These are phyloP conservation scores for Kodamaea kakaduensis DNA, from an alignment of 805 yeast species.

Conservation along the genomic window DNA sequence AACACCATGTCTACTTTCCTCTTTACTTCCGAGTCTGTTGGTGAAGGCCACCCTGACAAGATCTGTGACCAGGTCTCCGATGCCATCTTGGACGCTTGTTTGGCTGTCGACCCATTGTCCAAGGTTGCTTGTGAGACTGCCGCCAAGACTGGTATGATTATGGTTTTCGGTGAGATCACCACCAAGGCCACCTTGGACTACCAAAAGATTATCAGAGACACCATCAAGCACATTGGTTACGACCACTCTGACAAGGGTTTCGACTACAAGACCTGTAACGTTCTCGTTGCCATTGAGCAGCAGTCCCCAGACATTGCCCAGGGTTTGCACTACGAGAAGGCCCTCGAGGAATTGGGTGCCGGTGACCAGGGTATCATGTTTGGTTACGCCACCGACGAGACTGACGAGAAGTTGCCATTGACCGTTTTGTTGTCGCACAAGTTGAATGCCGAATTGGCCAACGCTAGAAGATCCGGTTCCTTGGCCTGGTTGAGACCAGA, in stretches of 20 bases:
- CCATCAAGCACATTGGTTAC: conserved; percentile 97
- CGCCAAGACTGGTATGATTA: conserved; percentile 97
- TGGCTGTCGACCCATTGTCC: conserved; percentile 91
- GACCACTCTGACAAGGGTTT: conserved; percentile 95
- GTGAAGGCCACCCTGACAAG: conserved; percentile 94
- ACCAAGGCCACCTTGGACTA: conserved; percentile 92
- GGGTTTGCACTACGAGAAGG: conserved; percentile 96
- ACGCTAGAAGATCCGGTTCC: conserved; percentile 94
- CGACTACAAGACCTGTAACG: conserved; percentile 99
- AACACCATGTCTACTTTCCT: conserved; percentile 36
- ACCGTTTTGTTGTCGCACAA: conserved; percentile 92
- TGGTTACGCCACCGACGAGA: conserved; percentile 98
- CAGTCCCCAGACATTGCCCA: conserved; percentile 99
- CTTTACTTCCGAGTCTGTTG: conserved; percentile 85
- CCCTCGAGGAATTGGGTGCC: conserved; percentile 95
- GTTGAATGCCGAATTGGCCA: conserved; percentile 94
- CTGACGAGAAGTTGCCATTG: conserved; percentile 95
- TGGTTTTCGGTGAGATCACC: conserved; percentile 99
- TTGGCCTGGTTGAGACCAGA: conserved; percentile 98
- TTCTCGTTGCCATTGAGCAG: conserved; percentile 97
- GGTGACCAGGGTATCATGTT: conserved; percentile 99
- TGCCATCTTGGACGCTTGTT: conserved; percentile 96
- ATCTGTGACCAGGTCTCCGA: conserved; percentile 99
- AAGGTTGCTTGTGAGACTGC: conserved; percentile 99
- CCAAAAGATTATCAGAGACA: conserved; percentile 97